Evolutionary conservation across 2,329 filamentous ascomycete species (phyloP).

Genomic region (Bisporella sp.): DNA sequence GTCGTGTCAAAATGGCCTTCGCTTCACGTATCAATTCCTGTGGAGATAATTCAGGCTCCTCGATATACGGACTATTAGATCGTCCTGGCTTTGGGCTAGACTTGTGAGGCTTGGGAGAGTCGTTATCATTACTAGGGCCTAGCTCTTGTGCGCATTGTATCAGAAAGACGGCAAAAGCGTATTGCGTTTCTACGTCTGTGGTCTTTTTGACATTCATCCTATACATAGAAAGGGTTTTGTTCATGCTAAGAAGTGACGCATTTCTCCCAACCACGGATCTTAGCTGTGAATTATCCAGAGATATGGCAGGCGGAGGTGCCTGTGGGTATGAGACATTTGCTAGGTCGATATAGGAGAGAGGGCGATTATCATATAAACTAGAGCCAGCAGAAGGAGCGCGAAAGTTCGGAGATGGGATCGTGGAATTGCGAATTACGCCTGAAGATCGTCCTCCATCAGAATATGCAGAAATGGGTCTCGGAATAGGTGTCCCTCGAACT

Average conservation of each 20-base stretch:
- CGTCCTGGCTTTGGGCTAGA: conserved; percentile 38
- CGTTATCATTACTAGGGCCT: conserved; percentile 46
- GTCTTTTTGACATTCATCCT: conserved; percentile 96
- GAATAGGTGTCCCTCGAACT: conserved; percentile 48
- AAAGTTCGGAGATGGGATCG: conserved; percentile 19
- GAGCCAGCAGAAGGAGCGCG: conserved; percentile 26
- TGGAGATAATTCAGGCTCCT: conserved; percentile 43
- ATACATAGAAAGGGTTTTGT: conserved; percentile 97
- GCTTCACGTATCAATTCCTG: conserved; percentile 77
- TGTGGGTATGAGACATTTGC: conserved; percentile 41
- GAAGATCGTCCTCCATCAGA: conserved; percentile 67
- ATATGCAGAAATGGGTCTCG: conserved; percentile 68
- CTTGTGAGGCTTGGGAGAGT: conserved; percentile 12
- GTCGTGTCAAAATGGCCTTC: conserved; percentile 76
- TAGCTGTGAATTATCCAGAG: conserved; percentile 73
- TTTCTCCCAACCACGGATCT: conserved; percentile 77
- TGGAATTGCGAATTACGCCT: conserved; percentile 17
- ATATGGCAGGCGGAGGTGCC: conserved; percentile 25
- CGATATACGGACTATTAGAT: conserved; percentile 38
- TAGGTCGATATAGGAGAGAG: conserved; percentile 31
- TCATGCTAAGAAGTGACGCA: conserved; percentile 81
- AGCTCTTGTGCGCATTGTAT: conserved; percentile 82
- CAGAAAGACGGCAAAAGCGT: conserved; percentile 93
- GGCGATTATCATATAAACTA: conserved; percentile 23
- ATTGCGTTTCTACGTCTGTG: conserved; percentile 81